Conservation (phyloP, 2,329 filamentous ascomycete genomes). For the Ceratocystis destructans region DNA sequence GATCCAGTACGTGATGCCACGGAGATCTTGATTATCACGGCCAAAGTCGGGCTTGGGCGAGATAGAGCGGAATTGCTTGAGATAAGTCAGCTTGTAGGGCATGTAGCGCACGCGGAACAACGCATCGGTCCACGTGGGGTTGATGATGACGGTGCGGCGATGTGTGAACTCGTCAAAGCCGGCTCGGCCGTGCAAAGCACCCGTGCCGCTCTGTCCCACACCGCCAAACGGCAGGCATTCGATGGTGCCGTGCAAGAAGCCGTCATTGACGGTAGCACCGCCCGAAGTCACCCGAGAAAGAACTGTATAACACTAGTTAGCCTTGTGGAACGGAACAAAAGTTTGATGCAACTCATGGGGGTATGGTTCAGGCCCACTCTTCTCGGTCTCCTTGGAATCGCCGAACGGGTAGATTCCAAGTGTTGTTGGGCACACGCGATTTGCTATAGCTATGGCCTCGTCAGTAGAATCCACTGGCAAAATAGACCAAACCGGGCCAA, state of each 20-base stretch:
- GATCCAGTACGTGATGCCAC: constrained; percentile 42
- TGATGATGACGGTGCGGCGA: constrained; percentile 42
- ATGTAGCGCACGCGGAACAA: constrained; percentile 55
- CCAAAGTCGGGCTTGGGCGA: constrained; percentile 43
- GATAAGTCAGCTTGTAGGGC: constrained; percentile 35
- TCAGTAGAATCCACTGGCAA: constrained; percentile 67
- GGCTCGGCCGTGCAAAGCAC: constrained; percentile 64
- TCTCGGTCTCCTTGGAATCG: constrained; percentile 60
- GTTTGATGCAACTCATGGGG: neutral
- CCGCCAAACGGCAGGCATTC: constrained; percentile 68
- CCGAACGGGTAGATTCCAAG: constrained; percentile 79
- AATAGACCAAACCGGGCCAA: constrained; percentile 83
- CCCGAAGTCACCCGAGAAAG: constrained; percentile 51
- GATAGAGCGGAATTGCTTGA: constrained; percentile 33
- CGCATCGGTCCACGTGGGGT: constrained; percentile 53
- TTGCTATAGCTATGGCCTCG: constrained; percentile 70
- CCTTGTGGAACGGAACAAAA: neutral
- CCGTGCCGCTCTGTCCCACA: constrained; percentile 64
- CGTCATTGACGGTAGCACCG: constrained; percentile 51
- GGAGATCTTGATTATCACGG: constrained; percentile 40
- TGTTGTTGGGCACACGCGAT: constrained; percentile 68
- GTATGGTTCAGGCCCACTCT: constrained; percentile 37
- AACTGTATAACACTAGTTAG: constrained; percentile 30
- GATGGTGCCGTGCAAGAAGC: constrained; percentile 57
- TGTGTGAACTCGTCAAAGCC: constrained; percentile 57